phyloP scores from a whole-genome alignment of 257 asterid species.

The Parsonsia alboflavescens region DNA sequence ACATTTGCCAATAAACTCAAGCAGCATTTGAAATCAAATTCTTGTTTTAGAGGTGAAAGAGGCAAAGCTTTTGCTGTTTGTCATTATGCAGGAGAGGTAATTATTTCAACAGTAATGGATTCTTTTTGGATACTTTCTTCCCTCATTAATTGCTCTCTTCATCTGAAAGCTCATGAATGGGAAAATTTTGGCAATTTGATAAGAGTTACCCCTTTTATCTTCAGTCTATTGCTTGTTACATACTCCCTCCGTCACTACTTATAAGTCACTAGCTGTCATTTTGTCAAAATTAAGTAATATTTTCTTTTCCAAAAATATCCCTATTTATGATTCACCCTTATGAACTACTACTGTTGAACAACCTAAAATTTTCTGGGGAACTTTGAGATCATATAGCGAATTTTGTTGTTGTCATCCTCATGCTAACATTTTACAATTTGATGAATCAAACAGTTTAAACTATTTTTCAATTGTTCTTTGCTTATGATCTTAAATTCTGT shows the following conservation, averaged over 20 bases:
- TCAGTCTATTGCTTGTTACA: not conserved
- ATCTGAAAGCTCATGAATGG: not conserved
- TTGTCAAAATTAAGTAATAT: too few species aligned
- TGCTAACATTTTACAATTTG: not conserved
- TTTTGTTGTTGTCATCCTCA: not conserved
- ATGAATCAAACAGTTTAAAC: not conserved
- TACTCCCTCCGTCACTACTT: too few species aligned
- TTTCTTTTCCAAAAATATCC: too few species aligned
- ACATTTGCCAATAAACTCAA: constrained; percentile 90
- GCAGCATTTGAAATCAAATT: constrained; percentile 74
- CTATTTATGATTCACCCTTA: not conserved
- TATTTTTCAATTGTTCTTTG: constrained; percentile 3
- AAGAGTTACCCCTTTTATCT: not conserved
- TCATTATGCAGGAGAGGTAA: constrained; percentile 99
- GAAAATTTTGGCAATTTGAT: not conserved
- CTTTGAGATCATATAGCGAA: not conserved
- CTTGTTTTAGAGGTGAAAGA: constrained; percentile 84
- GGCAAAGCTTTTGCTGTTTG: constrained; percentile 73
- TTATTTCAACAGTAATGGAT: constrained; percentile 11
- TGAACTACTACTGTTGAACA: not conserved
- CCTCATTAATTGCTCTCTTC: not conserved
- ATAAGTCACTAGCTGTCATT: too few species aligned
- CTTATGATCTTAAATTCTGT: constrained; percentile 2
- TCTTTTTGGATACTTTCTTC: constrained; percentile 6
- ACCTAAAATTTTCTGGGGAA: not conserved